Evolutionary conservation across 805 yeast genomes (phyloP).

Genomic region (Zygosaccharomyces pseudorouxii): DNA sequence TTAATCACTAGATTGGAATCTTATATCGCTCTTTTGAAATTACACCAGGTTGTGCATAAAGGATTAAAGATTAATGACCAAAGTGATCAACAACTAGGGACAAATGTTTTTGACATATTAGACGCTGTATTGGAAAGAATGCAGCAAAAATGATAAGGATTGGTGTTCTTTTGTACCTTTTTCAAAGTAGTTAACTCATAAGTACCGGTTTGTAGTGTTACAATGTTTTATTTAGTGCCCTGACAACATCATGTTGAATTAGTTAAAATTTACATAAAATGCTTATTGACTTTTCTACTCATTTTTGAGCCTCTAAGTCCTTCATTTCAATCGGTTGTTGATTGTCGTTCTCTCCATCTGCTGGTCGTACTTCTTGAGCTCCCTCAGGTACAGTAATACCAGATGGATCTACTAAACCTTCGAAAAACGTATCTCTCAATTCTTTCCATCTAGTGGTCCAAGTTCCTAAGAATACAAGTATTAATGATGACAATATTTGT

Average conservation of each 20-base stretch:
- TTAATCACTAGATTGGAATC: conserved; percentile 66
- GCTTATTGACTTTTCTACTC: neutral
- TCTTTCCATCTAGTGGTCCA: conserved; percentile 93
- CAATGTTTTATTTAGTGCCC: neutral
- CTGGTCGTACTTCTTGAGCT: conserved; percentile 9
- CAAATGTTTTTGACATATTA: conserved; percentile 26
- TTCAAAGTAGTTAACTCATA: neutral
- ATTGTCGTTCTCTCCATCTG: neutral
- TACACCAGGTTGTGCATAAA: conserved; percentile 37
- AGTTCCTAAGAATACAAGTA: conserved; percentile 77
- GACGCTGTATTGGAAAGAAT: conserved; percentile 21
- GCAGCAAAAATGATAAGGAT: conserved; percentile 1
- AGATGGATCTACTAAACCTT: conserved; percentile 63
- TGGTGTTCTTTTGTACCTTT: neutral
- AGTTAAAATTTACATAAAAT: neutral
- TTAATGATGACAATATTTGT: conserved; percentile 60
- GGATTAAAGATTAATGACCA: conserved; percentile 20
- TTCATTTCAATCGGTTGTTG: conserved; percentile 19
- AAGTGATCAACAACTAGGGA: conserved; percentile 3
- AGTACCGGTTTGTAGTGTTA: neutral
- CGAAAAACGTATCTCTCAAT: conserved; percentile 82
- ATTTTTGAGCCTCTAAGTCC: conserved; percentile 27
- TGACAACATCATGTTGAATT: neutral
- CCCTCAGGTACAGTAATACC: conserved; percentile 4
- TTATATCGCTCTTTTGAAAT: conserved; percentile 42